Base-by-base conservation (phyloP, 345 rosid species). In the Trapa incisa region DNA sequence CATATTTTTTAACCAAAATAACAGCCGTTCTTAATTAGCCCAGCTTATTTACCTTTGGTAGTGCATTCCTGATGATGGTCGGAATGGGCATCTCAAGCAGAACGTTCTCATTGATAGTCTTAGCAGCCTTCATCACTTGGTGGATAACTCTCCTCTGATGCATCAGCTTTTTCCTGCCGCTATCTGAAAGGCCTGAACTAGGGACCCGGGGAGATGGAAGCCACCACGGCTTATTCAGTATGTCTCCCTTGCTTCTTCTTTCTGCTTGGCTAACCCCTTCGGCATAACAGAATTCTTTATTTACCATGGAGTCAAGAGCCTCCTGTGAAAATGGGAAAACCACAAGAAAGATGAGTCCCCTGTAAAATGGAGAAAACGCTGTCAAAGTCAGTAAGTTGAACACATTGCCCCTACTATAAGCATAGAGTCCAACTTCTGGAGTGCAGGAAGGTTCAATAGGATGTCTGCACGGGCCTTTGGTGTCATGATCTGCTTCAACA, bases 51-150 rank as follows among this genome's bases (percentile, higher is more conserved):
- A 94, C 99, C 84, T 83, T 90, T 62, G 94, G 92, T 52, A 93
- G 77, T 39, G 95, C 91, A 70, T 88, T 92, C 69, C 71, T 83
- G 72, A 94, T 86, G 56, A 82, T 70, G 67, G 79, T 45, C 5
- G 97, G 95, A 58, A 94, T 78, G 2, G 95, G 87, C 92, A 94
- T 94, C 82, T 94, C 99, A 37, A 80, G 86, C 80, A 91, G 82
- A 69, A 94, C 75, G 71, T 75, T 86, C 67, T 87, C 95, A 15
- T 94, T 94, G 67, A 91, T 91, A 37, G 95, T 77, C 76, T 83
- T 91, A 29, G 97, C 84, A 74, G 99, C 99, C 89, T 93, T 93
- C 80, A 88, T 85, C 53, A 93, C 85, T 85, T 94, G 99, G 76
- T 83, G 81, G 39, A 94, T 92, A 70, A 86, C 74, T 76, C 77